Percentiles rank a stretch among this genome's conserved stretches.
Evolutionary conservation across 306 rosid species (phyloP).

Genomic region (Potentilla sterilis): DNA sequence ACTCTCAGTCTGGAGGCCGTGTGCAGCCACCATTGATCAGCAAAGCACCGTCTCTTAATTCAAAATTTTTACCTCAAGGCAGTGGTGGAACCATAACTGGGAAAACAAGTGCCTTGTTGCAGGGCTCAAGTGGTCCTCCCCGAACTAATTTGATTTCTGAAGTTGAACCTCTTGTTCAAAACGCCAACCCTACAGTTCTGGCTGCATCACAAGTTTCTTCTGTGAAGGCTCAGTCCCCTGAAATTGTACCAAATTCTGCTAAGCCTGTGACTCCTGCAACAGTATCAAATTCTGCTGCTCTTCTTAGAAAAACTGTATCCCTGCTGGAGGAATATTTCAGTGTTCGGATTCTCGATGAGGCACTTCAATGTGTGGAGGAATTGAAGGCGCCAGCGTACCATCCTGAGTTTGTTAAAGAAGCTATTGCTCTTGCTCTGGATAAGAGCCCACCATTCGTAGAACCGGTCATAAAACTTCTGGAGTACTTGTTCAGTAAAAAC

Average conservation of each 20-base stretch:
- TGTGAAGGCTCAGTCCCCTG: slow-evolving; percentile 18
- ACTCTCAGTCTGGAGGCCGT: slow-evolving; percentile 14
- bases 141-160: slow-evolving; percentile 7
- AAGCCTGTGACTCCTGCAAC: slow-evolving; percentile 28
- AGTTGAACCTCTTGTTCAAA: slow-evolving; percentile 18
- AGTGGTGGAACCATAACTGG: slow-evolving; percentile 36
- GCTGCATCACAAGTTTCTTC: slow-evolving; percentile 17
- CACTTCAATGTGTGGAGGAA: slow-evolving; percentile 47
- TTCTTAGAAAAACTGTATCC: slow-evolving; percentile 34
- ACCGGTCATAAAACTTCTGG: slow-evolving; percentile 32
- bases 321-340: slow-evolving; percentile 47
- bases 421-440: slow-evolving; percentile 34
- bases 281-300: slow-evolving; percentile 11
- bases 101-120: slow-evolving; percentile 40
- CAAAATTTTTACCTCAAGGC: slow-evolving; percentile 41
- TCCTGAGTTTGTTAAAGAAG: slow-evolving; percentile 36
- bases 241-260: slow-evolving; percentile 12
- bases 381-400: slow-evolving; percentile 37
- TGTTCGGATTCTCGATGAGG: slow-evolving; percentile 38
- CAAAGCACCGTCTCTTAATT: slow-evolving; percentile 32
- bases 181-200: slow-evolving; percentile 13
- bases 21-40: slow-evolving; percentile 25
- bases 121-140: slow-evolving; percentile 29
- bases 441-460: slow-evolving; percentile 40
- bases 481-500: slow-evolving; percentile 27